Evolutionary conservation across 805 yeast species (phyloP), one percentile per base, ranked within the genome.

Genomic region (Schizosaccharomyces japonicus): DNA sequence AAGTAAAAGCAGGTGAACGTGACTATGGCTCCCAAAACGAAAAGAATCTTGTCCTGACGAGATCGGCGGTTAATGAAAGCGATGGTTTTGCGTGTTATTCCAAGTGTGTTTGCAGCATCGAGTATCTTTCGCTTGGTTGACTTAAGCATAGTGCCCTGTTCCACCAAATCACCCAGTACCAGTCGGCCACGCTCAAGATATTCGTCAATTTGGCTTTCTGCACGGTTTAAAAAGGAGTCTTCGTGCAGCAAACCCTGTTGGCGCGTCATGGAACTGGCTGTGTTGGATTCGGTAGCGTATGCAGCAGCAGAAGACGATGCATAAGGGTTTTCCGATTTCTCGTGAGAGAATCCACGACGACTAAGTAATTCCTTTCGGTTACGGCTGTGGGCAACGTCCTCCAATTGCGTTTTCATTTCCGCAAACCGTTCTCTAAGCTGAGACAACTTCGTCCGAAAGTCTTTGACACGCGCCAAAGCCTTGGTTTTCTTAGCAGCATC

Each of bases 101-200:
- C 95, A 50, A 90, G 67, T 1, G 94, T 83, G 45, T 72, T 68
- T 52, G 90, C 73, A 25, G 80, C 71, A 47, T 74, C 70, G 44
- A 76, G 72, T 64, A 90, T 68, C 52, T 69, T 72, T 39, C 67
- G 62, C 52, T 78, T 82, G 28, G 87, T 68, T 50, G 66, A 66
- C 49, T 69, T 65, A 49, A 87, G 67, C 27, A 77, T 68, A 55
- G 77, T 78, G 60, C 82, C 81, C 58, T 90, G 95, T 44, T 78
- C 84, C 17, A 80, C 78, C 21, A 90, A 66, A 57, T 85, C 94
- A 47, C 80, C 92, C 53, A 83, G 72, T 1, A 94, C 82, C 45
- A 71, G 70, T 51, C 79, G 73, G 1, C 95, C 96, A 78, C 82
- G 79, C 56, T 81, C 95, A 39, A 90, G 60, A 39, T 90, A 82